phyloP scores from a whole-genome alignment of 2,329 filamentous ascomycete species.

The Microascus cirrosus region DNA sequence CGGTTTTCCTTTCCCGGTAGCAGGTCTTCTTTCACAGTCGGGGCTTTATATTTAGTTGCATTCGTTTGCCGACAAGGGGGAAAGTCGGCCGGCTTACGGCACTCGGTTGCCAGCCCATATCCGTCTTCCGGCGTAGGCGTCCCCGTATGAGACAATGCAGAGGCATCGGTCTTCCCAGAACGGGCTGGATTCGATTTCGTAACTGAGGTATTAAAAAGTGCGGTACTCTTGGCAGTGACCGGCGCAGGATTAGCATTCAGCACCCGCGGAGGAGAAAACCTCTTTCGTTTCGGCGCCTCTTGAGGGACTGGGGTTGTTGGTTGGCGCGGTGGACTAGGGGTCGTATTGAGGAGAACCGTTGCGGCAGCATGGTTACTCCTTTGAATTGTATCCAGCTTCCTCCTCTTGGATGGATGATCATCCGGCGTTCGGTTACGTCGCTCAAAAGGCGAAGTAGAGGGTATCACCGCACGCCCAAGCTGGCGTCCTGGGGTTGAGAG shows the following conservation, averaged over 20 bases:
- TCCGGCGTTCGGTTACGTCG: constrained; percentile 19
- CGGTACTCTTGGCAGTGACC: not conserved
- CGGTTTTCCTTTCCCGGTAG: not conserved
- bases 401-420: not conserved
- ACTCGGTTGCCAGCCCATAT: not conserved
- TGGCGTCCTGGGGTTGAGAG: constrained; percentile 39
- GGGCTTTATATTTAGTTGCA: constrained; percentile 9
- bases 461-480: constrained; percentile 39
- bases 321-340: not conserved
- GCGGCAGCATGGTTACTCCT: not conserved
- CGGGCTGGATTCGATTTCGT: not conserved
- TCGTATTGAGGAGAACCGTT: not conserved
- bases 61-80: not conserved
- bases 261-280: not conserved
- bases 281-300: not conserved
- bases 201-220: not conserved
- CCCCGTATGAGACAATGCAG: not conserved
- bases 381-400: not conserved
- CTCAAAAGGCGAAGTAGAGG: constrained; percentile 55
- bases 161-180: not conserved
- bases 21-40: constrained; percentile 11
- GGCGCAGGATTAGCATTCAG: not conserved
- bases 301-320: not conserved
- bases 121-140: not conserved
- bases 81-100: not conserved